Percentiles rank a stretch among this genome's conserved stretches.
phyloP scores from a whole-genome alignment of 305 asterid species.

The Ilex paraguariensis region DNA sequence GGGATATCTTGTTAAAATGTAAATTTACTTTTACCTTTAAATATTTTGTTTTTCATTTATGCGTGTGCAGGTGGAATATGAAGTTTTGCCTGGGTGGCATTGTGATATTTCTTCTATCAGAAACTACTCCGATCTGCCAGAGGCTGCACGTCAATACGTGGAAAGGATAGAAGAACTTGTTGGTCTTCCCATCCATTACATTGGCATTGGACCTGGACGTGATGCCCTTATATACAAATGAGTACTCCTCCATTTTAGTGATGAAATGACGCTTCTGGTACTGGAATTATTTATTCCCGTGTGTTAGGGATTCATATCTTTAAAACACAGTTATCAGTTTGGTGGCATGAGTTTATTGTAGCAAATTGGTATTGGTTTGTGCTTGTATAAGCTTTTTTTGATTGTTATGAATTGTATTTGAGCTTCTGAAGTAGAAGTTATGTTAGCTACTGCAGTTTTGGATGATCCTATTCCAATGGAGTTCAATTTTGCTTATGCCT shows the following conservation, averaged over 20 bases:
- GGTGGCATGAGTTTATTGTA: conserved; percentile 20
- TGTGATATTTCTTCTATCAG: conserved; percentile 71
- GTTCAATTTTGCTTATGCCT: too few relatives aligned
- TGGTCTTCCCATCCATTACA: conserved; percentile 86
- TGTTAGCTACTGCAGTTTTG: too few relatives aligned
- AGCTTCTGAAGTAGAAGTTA: too few relatives aligned
- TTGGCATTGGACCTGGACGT: conserved; percentile 94
- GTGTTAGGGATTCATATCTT: conserved; percentile 13
- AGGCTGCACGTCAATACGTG: conserved; percentile 71
- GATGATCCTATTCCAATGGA: too few relatives aligned
- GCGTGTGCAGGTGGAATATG: conserved; percentile 68
- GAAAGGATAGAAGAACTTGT: conserved; percentile 90
- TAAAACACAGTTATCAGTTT: neutral
- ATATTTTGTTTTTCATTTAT: neutral
- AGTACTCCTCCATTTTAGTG: neutral
- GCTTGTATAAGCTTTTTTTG: too few relatives aligned
- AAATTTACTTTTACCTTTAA: too few relatives aligned
- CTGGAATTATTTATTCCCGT: conserved; percentile 13
- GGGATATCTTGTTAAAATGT: too few relatives aligned
- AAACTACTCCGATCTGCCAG: conserved; percentile 82
- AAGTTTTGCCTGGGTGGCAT: conserved; percentile 88
- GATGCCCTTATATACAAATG: conserved; percentile 94
- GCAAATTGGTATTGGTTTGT: too few relatives aligned
- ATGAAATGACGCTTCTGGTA: neutral
- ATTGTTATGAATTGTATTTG: too few relatives aligned